Evolutionary conservation across 805 yeast genomes (phyloP), one percentile per base, ranked within the genome.

Genomic region (Kazachstania viticola): DNA sequence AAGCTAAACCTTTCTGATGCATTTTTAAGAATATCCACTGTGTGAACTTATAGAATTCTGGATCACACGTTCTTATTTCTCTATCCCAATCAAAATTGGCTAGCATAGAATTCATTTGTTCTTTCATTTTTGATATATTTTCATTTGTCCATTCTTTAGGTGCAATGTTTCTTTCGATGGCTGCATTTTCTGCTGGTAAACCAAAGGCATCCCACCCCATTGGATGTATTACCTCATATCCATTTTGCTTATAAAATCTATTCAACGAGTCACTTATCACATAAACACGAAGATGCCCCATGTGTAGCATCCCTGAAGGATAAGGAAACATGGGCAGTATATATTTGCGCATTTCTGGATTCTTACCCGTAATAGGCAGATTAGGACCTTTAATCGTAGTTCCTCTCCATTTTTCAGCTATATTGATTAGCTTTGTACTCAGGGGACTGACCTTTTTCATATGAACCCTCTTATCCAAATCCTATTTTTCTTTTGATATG

Each of bases 151-250:
- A 91, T 1, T 56, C 67, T 0, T 73, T 70, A 0, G 98, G 96
- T 39, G 73, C 73, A 9, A 83, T 65, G 1, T 74, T 73, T 39
- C 94, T 61, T 53, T 87, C 95, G 19, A 84, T 76, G 0, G 98
- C 98, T 0, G 98, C 98, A 54, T 91, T 91, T 53, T 91, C 98
- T 1, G 98, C 98, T 0, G 98, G 98, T 17, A 91, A 63, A 1
- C 98, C 98, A 65, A 91, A 91, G 0, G 97, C 94, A 62, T 91
- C 98, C 96, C 96, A 91, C 0, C 98, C 98, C 94, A 91, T 87
- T 0, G 97, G 96, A 51, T 91, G 95, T 2, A 88, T 64, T 11
- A 88, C 95, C 24, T 75, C 60, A 43, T 66, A 69, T 1, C 95
- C 95, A 31, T 69, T 71, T 58, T 82, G 67, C 40, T 91, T 64